phyloP scores from a whole-genome alignment of 2,329 filamentous ascomycete genomes.

The Botrytis fragariae region DNA sequence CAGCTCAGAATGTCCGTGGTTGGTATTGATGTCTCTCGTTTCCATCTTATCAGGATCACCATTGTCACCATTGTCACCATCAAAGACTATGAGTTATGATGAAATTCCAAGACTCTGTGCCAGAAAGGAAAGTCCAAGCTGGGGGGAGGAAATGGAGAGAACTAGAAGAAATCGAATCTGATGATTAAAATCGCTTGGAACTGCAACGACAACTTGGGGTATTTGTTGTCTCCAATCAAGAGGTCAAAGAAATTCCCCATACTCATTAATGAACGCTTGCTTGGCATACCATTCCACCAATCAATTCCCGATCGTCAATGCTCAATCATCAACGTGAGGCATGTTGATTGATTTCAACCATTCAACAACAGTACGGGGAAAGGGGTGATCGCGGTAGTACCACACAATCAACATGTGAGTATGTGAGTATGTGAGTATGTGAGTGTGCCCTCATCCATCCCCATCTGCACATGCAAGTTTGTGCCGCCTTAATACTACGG shows the following conservation, averaged over 20 bases:
- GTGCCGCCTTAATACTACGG: not conserved
- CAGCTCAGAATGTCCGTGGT: not conserved
- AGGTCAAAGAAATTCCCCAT: not conserved
- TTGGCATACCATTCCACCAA: constrained; percentile 2
- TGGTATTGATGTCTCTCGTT: not conserved
- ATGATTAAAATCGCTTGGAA: not conserved
- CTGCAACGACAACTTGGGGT: not conserved
- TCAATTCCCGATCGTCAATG: not conserved
- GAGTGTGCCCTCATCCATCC: not conserved
- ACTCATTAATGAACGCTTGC: not conserved
- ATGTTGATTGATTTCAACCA: not conserved
- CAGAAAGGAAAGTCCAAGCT: not conserved
- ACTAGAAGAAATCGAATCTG: not conserved
- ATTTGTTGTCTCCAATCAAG: constrained; percentile 8
- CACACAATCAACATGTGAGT: not conserved
- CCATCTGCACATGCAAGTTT: not conserved
- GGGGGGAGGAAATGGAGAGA: not conserved
- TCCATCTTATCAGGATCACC: not conserved
- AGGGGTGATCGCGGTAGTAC: not conserved
- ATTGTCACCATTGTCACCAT: not conserved
- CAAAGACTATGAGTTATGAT: not conserved
- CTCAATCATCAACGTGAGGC: not conserved
- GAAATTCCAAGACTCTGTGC: not conserved
- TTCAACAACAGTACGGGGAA: not conserved
- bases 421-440: not conserved